A percentile compares a stretch with the other conserved stretches of the same genome.
Evolutionary conservation across 768 basidiomycete species (phyloP).

Genomic region (Amanita phalloides): DNA sequence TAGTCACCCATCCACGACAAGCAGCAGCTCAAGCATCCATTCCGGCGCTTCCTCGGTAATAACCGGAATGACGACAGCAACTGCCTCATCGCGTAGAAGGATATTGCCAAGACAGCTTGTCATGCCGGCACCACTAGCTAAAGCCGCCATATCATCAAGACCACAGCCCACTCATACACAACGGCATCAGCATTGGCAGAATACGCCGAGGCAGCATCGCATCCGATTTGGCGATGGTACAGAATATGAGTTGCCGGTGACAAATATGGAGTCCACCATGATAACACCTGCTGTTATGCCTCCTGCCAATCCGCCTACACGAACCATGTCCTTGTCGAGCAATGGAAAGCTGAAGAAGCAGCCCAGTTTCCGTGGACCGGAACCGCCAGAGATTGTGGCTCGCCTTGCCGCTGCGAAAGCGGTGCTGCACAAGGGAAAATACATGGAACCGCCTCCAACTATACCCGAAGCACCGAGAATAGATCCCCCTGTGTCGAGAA

Average conservation of each 20-base stretch:
- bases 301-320: neutral
- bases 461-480: neutral
- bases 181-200: neutral
- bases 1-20: neutral
- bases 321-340: neutral
- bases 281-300: neutral
- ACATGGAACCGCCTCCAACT: slow-evolving; percentile 6
- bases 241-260: slow-evolving; percentile 2
- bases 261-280: neutral
- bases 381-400: slow-evolving; percentile 5
- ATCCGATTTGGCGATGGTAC: slow-evolving; percentile 4
- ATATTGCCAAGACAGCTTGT: slow-evolving; percentile 56
- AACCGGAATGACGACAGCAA: neutral
- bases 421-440: neutral
- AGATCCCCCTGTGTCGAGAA: neutral
- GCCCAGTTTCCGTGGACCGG: slow-evolving; percentile 2
- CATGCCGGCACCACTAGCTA: slow-evolving; percentile 60
- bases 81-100: slow-evolving; percentile 14
- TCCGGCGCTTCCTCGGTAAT: neutral
- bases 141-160: slow-evolving; percentile 3
- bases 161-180: neutral
- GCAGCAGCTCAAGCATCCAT: neutral
- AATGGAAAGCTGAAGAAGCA: slow-evolving; percentile 3
- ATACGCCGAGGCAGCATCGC: slow-evolving; percentile 1
- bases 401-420: neutral